Conservation (phyloP, 2,329 filamentous ascomycete species). For the Hypoxylon sp. region DNA sequence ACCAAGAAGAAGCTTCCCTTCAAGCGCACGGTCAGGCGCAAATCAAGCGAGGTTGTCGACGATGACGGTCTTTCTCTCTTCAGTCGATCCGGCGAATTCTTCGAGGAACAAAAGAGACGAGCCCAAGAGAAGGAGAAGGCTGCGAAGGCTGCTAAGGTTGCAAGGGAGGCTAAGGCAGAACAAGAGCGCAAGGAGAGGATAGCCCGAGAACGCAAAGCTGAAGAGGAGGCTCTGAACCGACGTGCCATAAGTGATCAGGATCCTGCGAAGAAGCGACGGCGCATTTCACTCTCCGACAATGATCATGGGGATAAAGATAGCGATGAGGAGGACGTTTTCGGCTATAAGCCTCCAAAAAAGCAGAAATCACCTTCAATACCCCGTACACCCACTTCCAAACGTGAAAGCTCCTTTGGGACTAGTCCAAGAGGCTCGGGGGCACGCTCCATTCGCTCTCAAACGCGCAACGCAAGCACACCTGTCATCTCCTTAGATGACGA, state of each 20-base stretch:
- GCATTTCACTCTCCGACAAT: conserved; percentile 31
- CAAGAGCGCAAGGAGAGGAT: conserved; percentile 47
- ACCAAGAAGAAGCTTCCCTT: conserved; percentile 63
- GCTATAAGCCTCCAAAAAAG: conserved; percentile 37
- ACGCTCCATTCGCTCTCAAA: conserved; percentile 23
- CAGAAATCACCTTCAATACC: conserved; percentile 38
- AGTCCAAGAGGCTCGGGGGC: conserved; percentile 17
- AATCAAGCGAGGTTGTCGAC: conserved; percentile 50
- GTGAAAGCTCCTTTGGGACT: conserved; percentile 19
- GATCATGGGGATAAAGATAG: not conserved
- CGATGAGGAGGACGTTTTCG: conserved; percentile 41
- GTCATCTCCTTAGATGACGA: conserved; percentile 47
- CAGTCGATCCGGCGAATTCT: conserved; percentile 65
- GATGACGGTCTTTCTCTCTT: conserved; percentile 65
- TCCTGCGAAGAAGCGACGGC: conserved; percentile 47
- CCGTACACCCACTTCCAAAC: conserved; percentile 35
- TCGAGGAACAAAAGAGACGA: conserved; percentile 59
- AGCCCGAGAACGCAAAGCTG: conserved; percentile 41
- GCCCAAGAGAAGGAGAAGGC: conserved; percentile 45
- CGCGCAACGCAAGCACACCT: conserved; percentile 28
- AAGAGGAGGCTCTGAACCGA: conserved; percentile 30
- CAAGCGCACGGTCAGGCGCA: conserved; percentile 63
- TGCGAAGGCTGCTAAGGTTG: conserved; percentile 30
- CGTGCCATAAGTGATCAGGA: conserved; percentile 28
- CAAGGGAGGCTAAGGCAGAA: conserved; percentile 44